Conservation (phyloP, 2,329 filamentous ascomycete genomes). For the Fusarium mexicanum region DNA sequence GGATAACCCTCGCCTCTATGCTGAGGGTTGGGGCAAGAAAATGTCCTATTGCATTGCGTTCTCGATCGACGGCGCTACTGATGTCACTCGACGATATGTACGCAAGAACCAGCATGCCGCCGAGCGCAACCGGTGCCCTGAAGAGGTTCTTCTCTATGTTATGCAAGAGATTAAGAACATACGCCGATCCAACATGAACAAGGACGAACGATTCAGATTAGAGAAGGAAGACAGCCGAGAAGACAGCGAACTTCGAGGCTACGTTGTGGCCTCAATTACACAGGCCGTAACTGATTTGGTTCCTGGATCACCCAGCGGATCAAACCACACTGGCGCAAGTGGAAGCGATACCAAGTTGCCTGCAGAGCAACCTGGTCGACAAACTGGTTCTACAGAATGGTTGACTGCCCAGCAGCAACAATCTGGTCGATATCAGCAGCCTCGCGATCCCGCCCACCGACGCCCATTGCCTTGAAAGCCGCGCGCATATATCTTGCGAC, state of each 20-base stretch:
- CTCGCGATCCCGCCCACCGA: constrained; percentile 57
- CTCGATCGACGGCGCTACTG: constrained; percentile 82
- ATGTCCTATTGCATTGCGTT: constrained; percentile 98
- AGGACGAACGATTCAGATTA: constrained; percentile 83
- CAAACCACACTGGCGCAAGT: constrained; percentile 36
- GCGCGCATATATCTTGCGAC: constrained; percentile 31
- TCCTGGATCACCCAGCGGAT: constrained; percentile 53
- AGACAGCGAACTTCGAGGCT: constrained; percentile 77
- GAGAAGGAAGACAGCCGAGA: constrained; percentile 83
- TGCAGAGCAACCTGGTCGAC: constrained; percentile 65
- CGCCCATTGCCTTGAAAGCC: constrained; percentile 47
- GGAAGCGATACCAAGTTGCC: constrained; percentile 69
- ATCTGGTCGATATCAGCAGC: constrained; percentile 55
- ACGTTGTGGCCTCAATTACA: constrained; percentile 78
- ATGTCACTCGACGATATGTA: constrained; percentile 73
- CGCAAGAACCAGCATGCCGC: constrained; percentile 77
- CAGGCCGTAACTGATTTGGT: constrained; percentile 76
- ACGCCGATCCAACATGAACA: constrained; percentile 83
- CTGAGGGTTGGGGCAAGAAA: constrained; percentile 95
- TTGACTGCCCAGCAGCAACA: constrained; percentile 58
- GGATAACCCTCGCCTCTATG: constrained; percentile 93
- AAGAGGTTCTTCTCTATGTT: constrained; percentile 90
- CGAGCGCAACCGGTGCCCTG: constrained; percentile 82
- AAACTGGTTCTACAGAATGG: constrained; percentile 63
- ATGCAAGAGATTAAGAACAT: constrained; percentile 90